These are phyloP conservation scores for Kitagawia praeruptora DNA, from an alignment of 129 eudicot species.

Conservation along the genomic window DNA sequence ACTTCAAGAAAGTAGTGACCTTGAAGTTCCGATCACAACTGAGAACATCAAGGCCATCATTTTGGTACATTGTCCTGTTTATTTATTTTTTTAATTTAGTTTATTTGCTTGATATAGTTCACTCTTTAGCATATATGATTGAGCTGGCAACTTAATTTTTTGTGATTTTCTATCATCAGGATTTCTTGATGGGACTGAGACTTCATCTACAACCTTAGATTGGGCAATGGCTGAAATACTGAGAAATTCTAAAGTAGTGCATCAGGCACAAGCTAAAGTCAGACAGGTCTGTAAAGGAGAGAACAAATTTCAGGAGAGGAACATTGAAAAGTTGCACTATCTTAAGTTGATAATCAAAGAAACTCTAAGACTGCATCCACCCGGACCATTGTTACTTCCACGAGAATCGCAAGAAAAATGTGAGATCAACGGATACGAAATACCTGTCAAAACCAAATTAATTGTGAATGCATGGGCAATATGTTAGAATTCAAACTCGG, in stretches of 20 bases:
- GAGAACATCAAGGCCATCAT: conserved; percentile 24
- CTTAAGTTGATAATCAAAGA: conserved; percentile 10
- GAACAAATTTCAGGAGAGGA: neutral
- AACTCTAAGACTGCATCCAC: conserved; percentile 14
- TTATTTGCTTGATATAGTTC: neutral
- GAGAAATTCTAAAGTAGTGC: neutral
- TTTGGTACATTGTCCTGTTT: conserved; percentile 1
- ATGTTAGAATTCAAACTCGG: too few species aligned
- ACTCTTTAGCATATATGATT: too few species aligned
- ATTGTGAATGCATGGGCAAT: conserved; percentile 9
- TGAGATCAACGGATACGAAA: conserved; percentile 2
- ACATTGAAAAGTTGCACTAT: conserved; percentile 5
- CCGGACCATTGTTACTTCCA: conserved; percentile 12
- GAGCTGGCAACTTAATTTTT: neutral
- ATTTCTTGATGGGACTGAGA: neutral
- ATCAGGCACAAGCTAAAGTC: conserved; percentile 9
- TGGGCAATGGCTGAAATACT: conserved; percentile 8
- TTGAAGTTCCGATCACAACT: conserved; percentile 17
- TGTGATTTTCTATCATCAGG: neutral
- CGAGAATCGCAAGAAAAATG: conserved; percentile 5
- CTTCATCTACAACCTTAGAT: neutral
- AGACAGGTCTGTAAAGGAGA: conserved; percentile 6
- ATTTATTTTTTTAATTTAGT: neutral
- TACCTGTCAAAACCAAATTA: conserved; percentile 2
- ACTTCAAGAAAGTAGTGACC: conserved; percentile 9